Evolutionary conservation across 495 filamentous ascomycete species (phyloP).

Genomic region (Neurospora africana): DNA sequence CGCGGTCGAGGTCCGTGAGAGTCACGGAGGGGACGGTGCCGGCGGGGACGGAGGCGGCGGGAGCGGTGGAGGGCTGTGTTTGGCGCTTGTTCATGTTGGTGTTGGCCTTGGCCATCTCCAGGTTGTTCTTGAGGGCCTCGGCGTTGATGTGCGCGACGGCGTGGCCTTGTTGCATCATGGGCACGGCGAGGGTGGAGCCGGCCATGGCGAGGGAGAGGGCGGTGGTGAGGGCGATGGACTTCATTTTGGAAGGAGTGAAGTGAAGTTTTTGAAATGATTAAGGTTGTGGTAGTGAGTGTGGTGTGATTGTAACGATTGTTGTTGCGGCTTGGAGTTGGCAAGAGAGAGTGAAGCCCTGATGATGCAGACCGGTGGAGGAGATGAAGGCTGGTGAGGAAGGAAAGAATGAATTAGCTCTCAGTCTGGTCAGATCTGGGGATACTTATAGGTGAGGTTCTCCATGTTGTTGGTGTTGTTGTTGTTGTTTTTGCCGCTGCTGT

Average conservation of each 20-base stretch:
- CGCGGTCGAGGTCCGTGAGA: neutral
- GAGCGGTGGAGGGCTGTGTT: neutral
- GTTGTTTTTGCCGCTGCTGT: neutral
- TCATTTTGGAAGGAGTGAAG: neutral
- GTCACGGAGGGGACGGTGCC: neutral
- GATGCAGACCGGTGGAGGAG: neutral
- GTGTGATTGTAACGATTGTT: neutral
- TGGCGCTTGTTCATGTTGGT: neutral
- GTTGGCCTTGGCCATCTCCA: neutral
- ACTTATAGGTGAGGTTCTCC: neutral
- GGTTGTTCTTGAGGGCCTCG: neutral
- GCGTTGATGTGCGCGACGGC: neutral
- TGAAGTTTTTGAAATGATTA: neutral
- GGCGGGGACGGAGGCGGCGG: neutral
- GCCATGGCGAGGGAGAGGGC: neutral
- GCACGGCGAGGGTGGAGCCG: neutral
- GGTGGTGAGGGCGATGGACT: neutral
- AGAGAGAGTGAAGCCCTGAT: neutral
- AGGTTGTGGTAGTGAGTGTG: neutral
- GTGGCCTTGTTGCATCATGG: neutral
- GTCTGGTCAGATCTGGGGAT: neutral
- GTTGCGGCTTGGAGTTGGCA: neutral
- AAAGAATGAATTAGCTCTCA: neutral
- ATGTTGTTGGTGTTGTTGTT: neutral
- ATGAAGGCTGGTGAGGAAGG: neutral